Base-by-base conservation (phyloP, 208 protist genomes). In the Trypanosoma cruzi region DNA sequence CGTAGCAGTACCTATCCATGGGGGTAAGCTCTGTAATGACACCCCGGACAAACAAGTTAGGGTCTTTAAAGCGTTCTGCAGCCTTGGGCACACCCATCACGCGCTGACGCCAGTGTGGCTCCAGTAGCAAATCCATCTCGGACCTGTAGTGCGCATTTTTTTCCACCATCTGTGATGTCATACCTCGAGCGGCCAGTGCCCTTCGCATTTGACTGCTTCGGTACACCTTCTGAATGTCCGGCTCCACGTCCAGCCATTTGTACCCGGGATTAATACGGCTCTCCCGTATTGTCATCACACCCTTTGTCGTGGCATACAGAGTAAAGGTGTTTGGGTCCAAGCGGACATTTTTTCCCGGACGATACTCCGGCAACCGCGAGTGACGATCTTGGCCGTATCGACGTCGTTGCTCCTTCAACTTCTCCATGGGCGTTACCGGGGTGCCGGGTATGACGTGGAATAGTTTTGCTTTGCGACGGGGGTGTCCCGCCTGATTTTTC, bases 171-270 rank as follows among this genome's bases (percentile, higher is more conserved):
- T 57, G 55, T 42, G 82, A 88, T 10, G 80, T 80, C 78, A 69
- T 66, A 10, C 79, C 85, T 14, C 84, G 82, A 28, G 28, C 59
- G 63, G 26, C 24, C 49, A 93, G 73, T 6, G 81, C 83, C 4
- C 57, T 44, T 37, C 87, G 86, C 85, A 96, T 86, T 50, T 80
- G 59, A 18, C 64, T 69, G 29, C 75, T 81, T 57, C 87, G 84
- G 59, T 72, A 74, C n/a, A 92, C 79, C 70, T 93, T 93, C 54
- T 93, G 85, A 65, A 96, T 92, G 63, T 96, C 90, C 5, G 87
- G 85, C 71, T 96, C 87, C 40, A 96, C 84, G 28, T 93, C 87
- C 13, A 96, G 48, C 88, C 90, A 96, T 74, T 89, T 89, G 80
- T 89, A 93, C 1, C 57, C 66, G 5, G 83, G 79, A 71, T 93